A percentile compares a stretch with the other conserved stretches of the same genome.
Conservation (phyloP, 805 yeast species). For the Candida tallmaniae region DNA sequence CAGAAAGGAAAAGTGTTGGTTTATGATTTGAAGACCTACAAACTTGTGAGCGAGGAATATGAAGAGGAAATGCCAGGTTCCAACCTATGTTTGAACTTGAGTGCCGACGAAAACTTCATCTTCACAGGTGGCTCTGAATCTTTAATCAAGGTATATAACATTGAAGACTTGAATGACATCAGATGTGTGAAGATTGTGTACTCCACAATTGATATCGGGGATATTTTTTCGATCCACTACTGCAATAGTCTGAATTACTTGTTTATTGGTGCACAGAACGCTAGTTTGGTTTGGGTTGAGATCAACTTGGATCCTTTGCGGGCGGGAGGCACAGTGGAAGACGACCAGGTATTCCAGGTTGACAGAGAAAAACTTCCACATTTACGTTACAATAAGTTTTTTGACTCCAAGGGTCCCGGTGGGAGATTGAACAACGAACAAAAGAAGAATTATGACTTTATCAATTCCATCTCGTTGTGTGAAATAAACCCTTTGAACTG, state of each 20-base stretch:
- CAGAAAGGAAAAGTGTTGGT: slow-evolving; percentile 78
- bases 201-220: slow-evolving; percentile 86
- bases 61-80: slow-evolving; percentile 57
- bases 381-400: slow-evolving; percentile 73
- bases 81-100: slow-evolving; percentile 64
- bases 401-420: slow-evolving; percentile 87
- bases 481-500: slow-evolving; percentile 67
- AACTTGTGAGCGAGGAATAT: slow-evolving; percentile 30
- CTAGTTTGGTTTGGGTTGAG: slow-evolving; percentile 73
- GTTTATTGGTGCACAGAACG: slow-evolving; percentile 89
- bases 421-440: slow-evolving; percentile 40
- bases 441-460: slow-evolving; percentile 12
- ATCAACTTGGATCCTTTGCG: slow-evolving; percentile 8
- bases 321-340: neutral
- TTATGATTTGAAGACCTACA: slow-evolving; percentile 59
- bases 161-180: slow-evolving; percentile 29
- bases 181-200: slow-evolving; percentile 65
- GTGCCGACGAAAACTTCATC: slow-evolving; percentile 51
- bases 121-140: slow-evolving; percentile 92
- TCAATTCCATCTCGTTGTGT: slow-evolving; percentile 30
- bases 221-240: slow-evolving; percentile 81
- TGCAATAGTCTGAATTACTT: slow-evolving; percentile 54
- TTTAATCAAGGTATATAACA: slow-evolving; percentile 78
- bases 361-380: slow-evolving; percentile 37
- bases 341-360: neutral